These are phyloP conservation scores for Wickerhamiella domercqiae DNA, from an alignment of 805 yeast species.

Conservation along the genomic window DNA sequence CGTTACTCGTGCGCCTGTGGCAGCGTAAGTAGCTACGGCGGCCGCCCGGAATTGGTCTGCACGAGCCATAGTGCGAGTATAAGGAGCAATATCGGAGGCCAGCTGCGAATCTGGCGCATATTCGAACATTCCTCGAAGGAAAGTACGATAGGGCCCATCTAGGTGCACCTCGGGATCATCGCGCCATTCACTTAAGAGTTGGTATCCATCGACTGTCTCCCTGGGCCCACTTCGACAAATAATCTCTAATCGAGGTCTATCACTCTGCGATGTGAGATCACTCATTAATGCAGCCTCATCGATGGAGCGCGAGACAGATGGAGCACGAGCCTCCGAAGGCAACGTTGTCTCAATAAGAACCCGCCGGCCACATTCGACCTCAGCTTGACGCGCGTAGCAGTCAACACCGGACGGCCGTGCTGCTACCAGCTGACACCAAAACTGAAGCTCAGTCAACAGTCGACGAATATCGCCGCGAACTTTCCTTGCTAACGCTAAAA, in stretches of 20 bases:
- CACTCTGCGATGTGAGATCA: background rate
- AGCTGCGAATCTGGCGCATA: background rate
- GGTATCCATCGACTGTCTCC: slow-evolving; percentile 8
- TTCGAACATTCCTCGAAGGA: background rate
- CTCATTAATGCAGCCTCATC: background rate
- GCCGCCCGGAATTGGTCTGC: slow-evolving; percentile 13
- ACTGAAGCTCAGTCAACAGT: slow-evolving; percentile 20
- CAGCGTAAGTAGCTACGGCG: slow-evolving; percentile 2
- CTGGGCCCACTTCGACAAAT: slow-evolving; percentile 4
- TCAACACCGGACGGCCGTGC: slow-evolving; percentile 21
- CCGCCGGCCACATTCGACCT: slow-evolving; percentile 3
- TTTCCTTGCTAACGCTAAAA: slow-evolving; percentile 13
- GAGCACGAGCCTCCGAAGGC: too few species aligned
- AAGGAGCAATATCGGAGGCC: slow-evolving; percentile 19
- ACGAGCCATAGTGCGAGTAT: slow-evolving; percentile 20
- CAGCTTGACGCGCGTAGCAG: slow-evolving; percentile 20
- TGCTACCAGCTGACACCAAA: slow-evolving; percentile 25
- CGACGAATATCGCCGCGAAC: slow-evolving; percentile 20
- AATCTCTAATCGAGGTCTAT: background rate
- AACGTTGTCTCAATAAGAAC: background rate
- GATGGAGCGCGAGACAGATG: too few species aligned
- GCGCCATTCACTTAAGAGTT: slow-evolving; percentile 2
- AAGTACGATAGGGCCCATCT: too few species aligned
- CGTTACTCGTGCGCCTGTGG: slow-evolving; percentile 7
- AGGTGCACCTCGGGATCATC: background rate